Base-by-base conservation (phyloP, 2,329 filamentous ascomycete genomes). In the Sporothrix brunneoviolacea region DNA sequence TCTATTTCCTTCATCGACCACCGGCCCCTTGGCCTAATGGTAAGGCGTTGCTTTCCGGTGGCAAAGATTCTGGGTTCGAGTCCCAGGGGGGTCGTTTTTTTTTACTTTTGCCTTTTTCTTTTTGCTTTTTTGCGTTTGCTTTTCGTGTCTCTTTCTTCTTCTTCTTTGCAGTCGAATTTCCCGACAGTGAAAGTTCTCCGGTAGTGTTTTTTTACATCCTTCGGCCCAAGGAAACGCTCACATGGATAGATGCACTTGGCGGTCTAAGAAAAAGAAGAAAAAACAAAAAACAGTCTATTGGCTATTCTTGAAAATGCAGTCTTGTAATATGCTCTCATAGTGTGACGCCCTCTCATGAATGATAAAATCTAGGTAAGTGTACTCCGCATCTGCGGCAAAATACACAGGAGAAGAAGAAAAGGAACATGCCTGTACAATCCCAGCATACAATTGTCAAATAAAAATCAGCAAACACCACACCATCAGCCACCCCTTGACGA, bases 21-120 rank as follows among this genome's bases (percentile, higher is more conserved):
- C 22, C 32, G 55, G 57, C 53, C 53, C 50, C 54, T 58, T 59
- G 51, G 54, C 56, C 52, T 53, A 58, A 57, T 57, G 56, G 55
- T 58, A 57, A 52, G 48, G 55, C 56, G 53, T 57, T 57, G 54
- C 55, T 55, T 57, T 58, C 55, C 55, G 53, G 52, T 56, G 57
- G 54, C 54, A 57, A 53, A 58, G 57, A 53, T 54, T 58, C 54
- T 54, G 53, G 55, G 55, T 58, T 58, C 57, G 57, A 58, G 54
- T 57, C 55, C 55, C 53, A 54, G 54, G 55, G 49, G 53, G 56
- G 48, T 57, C 55, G 55, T 32, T 50, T 48, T 49, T n/a, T 62
- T 79, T 9, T 39, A n/a, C 22, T 30, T 46, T 27, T 45, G n/a
- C n/a, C n/a, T n/a, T 45, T 35, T 41, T 3, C 67, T 18, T 44